These are phyloP conservation scores for Hypoxylon sp. DNA, from an alignment of 2,329 filamentous ascomycete genomes.

Conservation along the genomic window DNA sequence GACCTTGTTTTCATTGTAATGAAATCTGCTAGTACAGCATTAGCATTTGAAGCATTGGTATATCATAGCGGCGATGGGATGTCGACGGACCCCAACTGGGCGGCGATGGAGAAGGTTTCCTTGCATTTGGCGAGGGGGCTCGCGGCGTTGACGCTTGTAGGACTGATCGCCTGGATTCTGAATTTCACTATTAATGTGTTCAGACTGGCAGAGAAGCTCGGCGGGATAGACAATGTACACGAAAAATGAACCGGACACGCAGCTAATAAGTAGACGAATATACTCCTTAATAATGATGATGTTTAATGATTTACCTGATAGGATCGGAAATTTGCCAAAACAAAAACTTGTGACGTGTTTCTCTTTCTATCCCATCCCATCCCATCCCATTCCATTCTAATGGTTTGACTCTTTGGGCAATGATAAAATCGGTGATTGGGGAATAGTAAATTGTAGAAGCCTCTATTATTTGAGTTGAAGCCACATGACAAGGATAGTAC, in stretches of 20 bases:
- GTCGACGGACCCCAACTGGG: conserved; percentile 53
- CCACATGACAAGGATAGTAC: too few species aligned
- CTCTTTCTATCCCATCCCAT: too few species aligned
- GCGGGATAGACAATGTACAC: conserved; percentile 66
- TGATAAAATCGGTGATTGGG: neutral
- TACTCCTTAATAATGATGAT: conserved; percentile 34
- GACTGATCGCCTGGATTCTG: conserved; percentile 88
- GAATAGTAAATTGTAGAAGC: too few species aligned
- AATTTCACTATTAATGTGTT: conserved; percentile 91
- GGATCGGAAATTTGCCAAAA: neutral
- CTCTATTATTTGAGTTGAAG: too few species aligned
- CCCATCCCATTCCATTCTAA: neutral
- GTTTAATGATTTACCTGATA: neutral
- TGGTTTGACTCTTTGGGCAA: too few species aligned
- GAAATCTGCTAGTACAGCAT: conserved; percentile 90
- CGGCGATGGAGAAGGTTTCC: conserved; percentile 67
- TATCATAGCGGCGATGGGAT: conserved; percentile 60
- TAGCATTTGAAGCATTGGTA: conserved; percentile 89
- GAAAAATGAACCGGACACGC: conserved; percentile 47
- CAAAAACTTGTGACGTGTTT: too few species aligned
- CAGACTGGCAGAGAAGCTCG: conserved; percentile 74
- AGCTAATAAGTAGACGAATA: conserved; percentile 37
- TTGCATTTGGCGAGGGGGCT: conserved; percentile 77
- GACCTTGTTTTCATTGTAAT: conserved; percentile 98
- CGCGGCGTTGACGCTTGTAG: conserved; percentile 83